phyloP scores from a whole-genome alignment of 192 early-diverging fungal species.

The Glomus cerebriforme region DNA sequence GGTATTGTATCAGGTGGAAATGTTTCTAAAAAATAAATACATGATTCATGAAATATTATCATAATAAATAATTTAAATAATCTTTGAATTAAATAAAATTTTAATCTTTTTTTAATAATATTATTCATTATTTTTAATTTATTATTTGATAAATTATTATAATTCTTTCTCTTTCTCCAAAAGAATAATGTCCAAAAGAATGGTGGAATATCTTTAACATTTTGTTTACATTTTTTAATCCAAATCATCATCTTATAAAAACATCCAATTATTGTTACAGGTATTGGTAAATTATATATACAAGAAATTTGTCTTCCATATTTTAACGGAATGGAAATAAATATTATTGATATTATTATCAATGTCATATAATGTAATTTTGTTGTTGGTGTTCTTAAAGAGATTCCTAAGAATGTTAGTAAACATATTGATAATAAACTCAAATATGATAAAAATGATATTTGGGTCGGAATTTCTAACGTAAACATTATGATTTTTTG shows the following conservation, averaged over 20 bases:
- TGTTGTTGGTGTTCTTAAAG: not conserved
- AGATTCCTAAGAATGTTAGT: not conserved
- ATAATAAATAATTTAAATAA: not conserved
- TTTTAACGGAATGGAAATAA: not conserved
- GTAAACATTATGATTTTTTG: not conserved
- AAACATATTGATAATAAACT: not conserved
- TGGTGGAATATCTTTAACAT: not conserved
- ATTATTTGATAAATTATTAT: not conserved
- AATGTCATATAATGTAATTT: not conserved
- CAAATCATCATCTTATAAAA: not conserved
- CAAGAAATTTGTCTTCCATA: not conserved
- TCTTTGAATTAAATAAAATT: not conserved
- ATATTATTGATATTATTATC: not conserved
- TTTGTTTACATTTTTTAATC: not conserved
- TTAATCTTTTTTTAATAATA: not conserved
- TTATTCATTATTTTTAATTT: not conserved
- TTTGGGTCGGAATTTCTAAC: not conserved
- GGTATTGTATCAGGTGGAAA: not conserved
- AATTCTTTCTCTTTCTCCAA: not conserved
- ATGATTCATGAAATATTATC: not conserved
- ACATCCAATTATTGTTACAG: not conserved
- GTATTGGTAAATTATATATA: not conserved
- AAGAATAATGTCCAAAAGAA: not conserved
- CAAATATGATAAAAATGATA: not conserved
- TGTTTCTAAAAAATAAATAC: not conserved